Percentiles rank a stretch among this genome's conserved stretches.
Evolutionary conservation across 805 yeast genomes (phyloP).

Genomic region (Schwanniomyces pseudopolymorphus): DNA sequence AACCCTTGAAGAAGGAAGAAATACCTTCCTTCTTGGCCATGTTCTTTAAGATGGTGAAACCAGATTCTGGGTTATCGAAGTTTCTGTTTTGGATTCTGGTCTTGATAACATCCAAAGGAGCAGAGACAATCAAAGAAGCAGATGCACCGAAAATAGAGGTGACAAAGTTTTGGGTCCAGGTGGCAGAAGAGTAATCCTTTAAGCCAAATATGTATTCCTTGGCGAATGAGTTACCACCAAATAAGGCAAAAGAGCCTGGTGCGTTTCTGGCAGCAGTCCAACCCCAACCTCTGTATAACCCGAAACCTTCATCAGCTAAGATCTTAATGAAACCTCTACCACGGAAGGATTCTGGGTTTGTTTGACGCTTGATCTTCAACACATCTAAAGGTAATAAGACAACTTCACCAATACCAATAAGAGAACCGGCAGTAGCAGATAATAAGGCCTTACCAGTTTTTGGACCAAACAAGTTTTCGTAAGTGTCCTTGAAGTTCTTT

Average conservation of each 20-base stretch:
- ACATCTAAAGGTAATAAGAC: slow-evolving; percentile 94
- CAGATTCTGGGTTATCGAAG: slow-evolving; percentile 94
- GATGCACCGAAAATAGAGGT: slow-evolving; percentile 96
- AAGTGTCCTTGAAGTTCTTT: slow-evolving; percentile 65
- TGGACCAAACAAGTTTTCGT: slow-evolving; percentile 78
- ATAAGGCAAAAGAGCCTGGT: slow-evolving; percentile 96
- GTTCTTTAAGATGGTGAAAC: slow-evolving; percentile 87
- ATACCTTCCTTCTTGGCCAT: slow-evolving; percentile 91
- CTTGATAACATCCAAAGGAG: slow-evolving; percentile 97
- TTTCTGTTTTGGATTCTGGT: slow-evolving; percentile 97
- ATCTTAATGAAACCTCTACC: slow-evolving; percentile 95
- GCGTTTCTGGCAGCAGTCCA: slow-evolving; percentile 99
- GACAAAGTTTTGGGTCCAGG: slow-evolving; percentile 93
- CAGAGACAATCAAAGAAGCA: slow-evolving; percentile 93
- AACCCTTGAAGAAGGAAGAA: slow-evolving; percentile 90
- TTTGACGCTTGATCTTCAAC: slow-evolving; percentile 96
- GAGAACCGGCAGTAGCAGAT: slow-evolving; percentile 96
- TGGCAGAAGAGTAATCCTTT: slow-evolving; percentile 82
- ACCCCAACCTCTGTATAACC: slow-evolving; percentile 97
- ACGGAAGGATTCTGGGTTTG: slow-evolving; percentile 98
- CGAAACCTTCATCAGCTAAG: slow-evolving; percentile 86
- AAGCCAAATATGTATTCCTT: slow-evolving; percentile 91
- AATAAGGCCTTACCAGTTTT: slow-evolving; percentile 97
- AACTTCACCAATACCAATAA: slow-evolving; percentile 97
- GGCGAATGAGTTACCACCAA: slow-evolving; percentile 98